Percentiles rank a stretch among this genome's conserved stretches.
Conservation (phyloP, 2,329 filamentous ascomycete genomes). For the Beauveria varroae region DNA sequence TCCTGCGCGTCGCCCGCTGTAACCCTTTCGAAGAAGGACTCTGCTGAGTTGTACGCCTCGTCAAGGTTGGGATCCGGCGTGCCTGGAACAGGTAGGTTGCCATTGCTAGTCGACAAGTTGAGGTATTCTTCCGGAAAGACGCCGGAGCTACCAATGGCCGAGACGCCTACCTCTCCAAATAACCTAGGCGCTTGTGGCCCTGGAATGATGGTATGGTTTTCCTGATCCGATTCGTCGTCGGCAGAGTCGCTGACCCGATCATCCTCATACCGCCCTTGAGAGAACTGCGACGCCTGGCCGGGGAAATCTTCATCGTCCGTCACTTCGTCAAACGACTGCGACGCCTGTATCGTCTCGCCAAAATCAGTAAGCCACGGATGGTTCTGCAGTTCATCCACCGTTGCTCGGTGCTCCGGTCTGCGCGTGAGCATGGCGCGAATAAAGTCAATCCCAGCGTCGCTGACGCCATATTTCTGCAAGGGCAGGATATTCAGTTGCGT, state of each 20-base stretch:
- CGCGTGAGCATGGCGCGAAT: slow-evolving; percentile 71
- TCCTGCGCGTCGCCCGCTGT: slow-evolving; percentile 18
- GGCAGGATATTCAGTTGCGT: slow-evolving; percentile 59
- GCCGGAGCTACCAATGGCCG: slow-evolving; percentile 46
- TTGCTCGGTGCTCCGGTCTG: slow-evolving; percentile 71
- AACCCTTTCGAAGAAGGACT: slow-evolving; percentile 23
- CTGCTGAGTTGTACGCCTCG: slow-evolving; percentile 37
- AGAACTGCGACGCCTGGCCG: slow-evolving; percentile 53
- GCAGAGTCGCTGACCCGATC: slow-evolving; percentile 36
- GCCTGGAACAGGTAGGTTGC: slow-evolving; percentile 32
- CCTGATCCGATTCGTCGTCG: slow-evolving; percentile 69
- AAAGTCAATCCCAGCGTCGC: slow-evolving; percentile 63
- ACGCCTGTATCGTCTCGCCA: slow-evolving; percentile 23
- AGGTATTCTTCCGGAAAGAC: slow-evolving; percentile 40
- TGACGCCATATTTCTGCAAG: slow-evolving; percentile 51
- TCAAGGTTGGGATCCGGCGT: slow-evolving; percentile 37
- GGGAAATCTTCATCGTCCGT: slow-evolving; percentile 52
- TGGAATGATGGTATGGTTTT: slow-evolving; percentile 64
- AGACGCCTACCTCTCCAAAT: slow-evolving; percentile 49
- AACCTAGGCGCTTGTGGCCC: slow-evolving; percentile 32
- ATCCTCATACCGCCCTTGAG: slow-evolving; percentile 23
- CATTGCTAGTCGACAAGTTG: slow-evolving; percentile 38
- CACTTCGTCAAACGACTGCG: slow-evolving; percentile 52
- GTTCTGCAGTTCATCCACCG: slow-evolving; percentile 58
- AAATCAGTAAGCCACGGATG: slow-evolving; percentile 63